Base-by-base conservation (phyloP, 148 eudicot genomes). In the Rhododendron mucronatum region DNA sequence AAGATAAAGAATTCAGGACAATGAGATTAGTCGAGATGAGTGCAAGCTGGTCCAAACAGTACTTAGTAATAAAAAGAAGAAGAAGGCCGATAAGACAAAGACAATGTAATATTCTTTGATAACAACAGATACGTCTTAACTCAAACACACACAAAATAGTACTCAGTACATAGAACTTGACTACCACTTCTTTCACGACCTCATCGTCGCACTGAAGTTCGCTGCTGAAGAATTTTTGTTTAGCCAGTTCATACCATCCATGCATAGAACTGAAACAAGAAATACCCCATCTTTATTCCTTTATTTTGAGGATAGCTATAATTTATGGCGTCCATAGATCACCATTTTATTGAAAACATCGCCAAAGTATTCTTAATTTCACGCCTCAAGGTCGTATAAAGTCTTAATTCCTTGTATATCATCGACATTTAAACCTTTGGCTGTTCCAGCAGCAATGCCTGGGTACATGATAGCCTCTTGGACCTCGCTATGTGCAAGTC, bases 351-450 rank as follows among this genome's bases (percentile, higher is more conserved):
- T 20, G 65, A 26, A n/a, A 26, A 26, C 73, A 65, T n/a, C 2
- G 73, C 30, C 73, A 26, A n/a, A 26, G 13, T 65, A 59, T 65
- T 65, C 30, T 21, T 53, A 53, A 53, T 3, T 23, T 73, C 77
- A 73, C 8, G 20, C 41, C 7, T 73, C 41, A 33, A 73, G 21
- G 11, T 2, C 3, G 13, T 89, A 89, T 18, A 89, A 51, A n/a
- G 39, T 85, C 45, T 12, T 81, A 50, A 89, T 86, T 53, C 88
- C 88, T 41, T 81, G 55, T 9, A 86, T 86, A 65, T 89, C 90
- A 81, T 89, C 90, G 0, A 10, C 79, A 74, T 81, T 7, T 80
- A 89, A 84, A 21, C 80, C 80, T 14, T 84, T 89, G 7, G 47
- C 45, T 1, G 3, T 61, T 61, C 76, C 90, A 7, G 9, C 9